Evolutionary conservation across 768 basidiomycete genomes (phyloP), one percentile per base, ranked within the genome.

Genomic region (Megacollybia marginata): DNA sequence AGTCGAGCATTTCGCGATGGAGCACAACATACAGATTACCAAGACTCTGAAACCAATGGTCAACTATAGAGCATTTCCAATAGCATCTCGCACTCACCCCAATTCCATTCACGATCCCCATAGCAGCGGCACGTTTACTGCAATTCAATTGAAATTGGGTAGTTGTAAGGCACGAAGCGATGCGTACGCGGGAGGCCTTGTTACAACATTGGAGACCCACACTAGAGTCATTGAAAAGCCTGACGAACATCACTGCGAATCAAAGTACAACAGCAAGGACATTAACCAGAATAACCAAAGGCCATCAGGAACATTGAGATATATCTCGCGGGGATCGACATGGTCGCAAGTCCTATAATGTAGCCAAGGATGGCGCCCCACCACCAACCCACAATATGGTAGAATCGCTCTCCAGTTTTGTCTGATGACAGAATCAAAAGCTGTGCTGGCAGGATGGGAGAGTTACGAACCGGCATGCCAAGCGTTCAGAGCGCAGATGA

Each of bases 71-170:
- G n/a, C n/a, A n/a, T n/a, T n/a, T n/a, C n/a, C n/a, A n/a, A n/a
- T n/a, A n/a, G n/a, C n/a, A n/a, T n/a, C n/a, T n/a, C n/a, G n/a
- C n/a, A n/a, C n/a, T n/a, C n/a, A n/a, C n/a, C n/a, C n/a, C n/a
- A n/a, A n/a, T n/a, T 2, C 82, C 82, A 51, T 82, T 83, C 4
- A 82, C 79, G 42, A 85, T 69, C 1, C 74, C 82, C 28, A 84
- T 82, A 1, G 78, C 80, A 5, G 75, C 83, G 12, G 72, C 72
- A 19, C 72, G 68, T 61, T 74, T 75, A 15, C 73, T 74, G 42
- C 34, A 10, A 33, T 49, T 5, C n/a, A 19, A 33, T 16, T 34
- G 16, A 46, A 23, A 43, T 31, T 23, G 12, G 15, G 38, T 9
- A 1, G 9, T 18, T 44, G 23, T 18, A 5, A 34, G 31, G 7